phyloP scores from a whole-genome alignment of 805 yeast species.

The Candida loeiensis region DNA sequence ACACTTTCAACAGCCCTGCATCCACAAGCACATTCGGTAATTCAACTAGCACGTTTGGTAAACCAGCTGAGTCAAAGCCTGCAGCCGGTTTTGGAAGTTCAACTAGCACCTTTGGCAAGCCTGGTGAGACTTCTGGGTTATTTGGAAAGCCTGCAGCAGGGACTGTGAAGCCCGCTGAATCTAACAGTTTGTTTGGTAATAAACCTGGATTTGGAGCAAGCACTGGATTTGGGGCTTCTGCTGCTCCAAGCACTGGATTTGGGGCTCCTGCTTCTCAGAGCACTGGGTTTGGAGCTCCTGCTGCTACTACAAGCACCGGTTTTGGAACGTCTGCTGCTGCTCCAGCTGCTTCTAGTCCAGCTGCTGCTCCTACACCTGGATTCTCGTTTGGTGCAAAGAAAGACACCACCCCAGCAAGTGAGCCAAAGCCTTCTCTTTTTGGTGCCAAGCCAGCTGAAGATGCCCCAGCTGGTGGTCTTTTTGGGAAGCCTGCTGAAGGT shows the following conservation, averaged over 20 bases:
- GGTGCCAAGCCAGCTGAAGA: conserved; percentile 2
- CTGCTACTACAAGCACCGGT: background rate
- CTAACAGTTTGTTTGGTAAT: conserved; percentile 3
- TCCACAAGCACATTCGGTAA: no score
- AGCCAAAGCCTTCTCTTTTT: conserved; percentile 1
- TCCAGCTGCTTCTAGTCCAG: background rate
- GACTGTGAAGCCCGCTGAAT: no score
- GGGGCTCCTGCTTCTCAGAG: background rate
- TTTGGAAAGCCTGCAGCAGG: conserved; percentile 1
- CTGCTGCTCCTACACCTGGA: background rate
- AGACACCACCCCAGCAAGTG: conserved; percentile 6
- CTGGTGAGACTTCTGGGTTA: background rate
- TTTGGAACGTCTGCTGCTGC: background rate
- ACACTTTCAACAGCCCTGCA: no score
- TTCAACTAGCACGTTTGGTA: background rate
- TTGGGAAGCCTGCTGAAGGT: conserved; percentile 7
- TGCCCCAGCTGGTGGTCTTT: conserved; percentile 7
- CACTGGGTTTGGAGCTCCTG: background rate
- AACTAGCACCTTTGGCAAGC: background rate
- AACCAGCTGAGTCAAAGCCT: background rate
- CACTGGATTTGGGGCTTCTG: background rate
- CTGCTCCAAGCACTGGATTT: background rate
- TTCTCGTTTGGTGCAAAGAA: conserved; percentile 14
- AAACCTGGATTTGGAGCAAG: background rate
- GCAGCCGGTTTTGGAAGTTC: no score